Evolutionary conservation across 73 alveolate genomes (phyloP).

Genomic region (Urostyla sp.): DNA sequence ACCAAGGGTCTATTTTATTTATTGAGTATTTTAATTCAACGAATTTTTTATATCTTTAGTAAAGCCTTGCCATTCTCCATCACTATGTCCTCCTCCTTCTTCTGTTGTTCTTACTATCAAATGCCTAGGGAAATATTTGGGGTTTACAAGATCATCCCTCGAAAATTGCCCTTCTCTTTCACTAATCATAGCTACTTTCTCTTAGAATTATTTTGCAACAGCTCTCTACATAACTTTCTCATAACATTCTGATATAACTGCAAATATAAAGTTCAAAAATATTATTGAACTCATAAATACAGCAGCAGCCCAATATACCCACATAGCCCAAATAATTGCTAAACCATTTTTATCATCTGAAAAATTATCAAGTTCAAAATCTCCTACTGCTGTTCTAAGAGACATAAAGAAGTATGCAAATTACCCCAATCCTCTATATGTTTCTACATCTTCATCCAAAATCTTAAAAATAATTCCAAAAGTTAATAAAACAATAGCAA

Average conservation of each 20-base stretch:
- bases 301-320: constrained; percentile 1
- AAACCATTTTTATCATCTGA: neutral
- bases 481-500: neutral
- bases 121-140: constrained; percentile 2
- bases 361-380: constrained; percentile 5
- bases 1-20: too few relatives aligned
- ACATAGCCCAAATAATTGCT: neutral
- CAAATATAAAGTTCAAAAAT: constrained; percentile 21
- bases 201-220: neutral
- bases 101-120: neutral
- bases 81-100: neutral
- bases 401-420: constrained; percentile 9
- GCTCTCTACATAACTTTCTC: constrained; percentile 7
- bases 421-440: neutral
- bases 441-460: too few relatives aligned
- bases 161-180: neutral
- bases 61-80: constrained; percentile 8
- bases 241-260: constrained; percentile 30
- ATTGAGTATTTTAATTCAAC: neutral
- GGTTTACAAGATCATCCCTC: neutral
- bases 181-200: neutral
- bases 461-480: neutral
- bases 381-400: constrained; percentile 9
- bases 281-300: neutral
- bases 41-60: neutral